Evolutionary conservation across 768 basidiomycete species (phyloP).

Genomic region (Erythrobasidium yunnanense): DNA sequence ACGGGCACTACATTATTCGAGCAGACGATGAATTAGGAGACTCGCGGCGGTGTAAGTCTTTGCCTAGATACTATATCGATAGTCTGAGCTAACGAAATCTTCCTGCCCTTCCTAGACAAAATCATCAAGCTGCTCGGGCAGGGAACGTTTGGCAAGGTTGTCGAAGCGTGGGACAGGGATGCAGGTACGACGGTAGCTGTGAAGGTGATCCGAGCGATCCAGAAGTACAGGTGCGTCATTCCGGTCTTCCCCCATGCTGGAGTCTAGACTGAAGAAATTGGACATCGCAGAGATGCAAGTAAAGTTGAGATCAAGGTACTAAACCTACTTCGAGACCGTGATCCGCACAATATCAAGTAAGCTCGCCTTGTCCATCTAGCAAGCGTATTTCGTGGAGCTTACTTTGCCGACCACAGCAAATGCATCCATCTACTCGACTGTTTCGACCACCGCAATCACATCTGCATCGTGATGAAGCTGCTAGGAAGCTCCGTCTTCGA

Average conservation of each 20-base stretch:
- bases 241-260: not conserved
- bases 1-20: constrained; percentile 94
- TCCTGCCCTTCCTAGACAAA: constrained; percentile 54
- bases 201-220: constrained; percentile 97
- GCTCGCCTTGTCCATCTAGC: constrained; percentile 41
- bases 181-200: constrained; percentile 75
- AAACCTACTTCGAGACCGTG: constrained; percentile 75
- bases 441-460: constrained; percentile 96
- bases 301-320: constrained; percentile 96
- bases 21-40: constrained; percentile 76
- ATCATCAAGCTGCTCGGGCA: constrained; percentile 84
- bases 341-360: constrained; percentile 77
- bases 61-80: not conserved
- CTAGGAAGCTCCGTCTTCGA: constrained; percentile 97
- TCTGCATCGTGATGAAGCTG: constrained; percentile 90
- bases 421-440: constrained; percentile 89
- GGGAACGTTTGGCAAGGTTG: constrained; percentile 98
- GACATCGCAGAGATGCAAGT: constrained; percentile 65
- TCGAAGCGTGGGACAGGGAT: constrained; percentile 74
- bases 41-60: constrained; percentile 54
- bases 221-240: constrained; percentile 57
- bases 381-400: not conserved
- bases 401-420: constrained; percentile 54
- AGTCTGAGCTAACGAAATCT: constrained; percentile 11
- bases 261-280: not conserved